phyloP scores from a whole-genome alignment of 768 basidiomycete species.

The Cystofilobasidium capitatum region DNA sequence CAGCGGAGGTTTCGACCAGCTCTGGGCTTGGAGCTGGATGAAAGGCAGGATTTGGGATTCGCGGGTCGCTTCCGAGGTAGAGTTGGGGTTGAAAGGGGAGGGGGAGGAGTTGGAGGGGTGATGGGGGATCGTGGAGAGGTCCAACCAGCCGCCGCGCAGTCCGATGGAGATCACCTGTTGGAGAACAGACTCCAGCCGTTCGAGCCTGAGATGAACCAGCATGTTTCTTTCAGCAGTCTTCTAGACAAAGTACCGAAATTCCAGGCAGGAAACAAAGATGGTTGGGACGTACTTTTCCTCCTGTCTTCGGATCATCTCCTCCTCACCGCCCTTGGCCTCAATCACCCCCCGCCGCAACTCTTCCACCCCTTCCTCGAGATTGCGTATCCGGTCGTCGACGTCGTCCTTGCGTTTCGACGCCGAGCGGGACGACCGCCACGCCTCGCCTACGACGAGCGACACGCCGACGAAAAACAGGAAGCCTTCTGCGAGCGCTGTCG shows the following conservation, averaged over 20 bases:
- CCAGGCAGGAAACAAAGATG: background rate
- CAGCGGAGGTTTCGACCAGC: background rate
- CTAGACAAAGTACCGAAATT: background rate
- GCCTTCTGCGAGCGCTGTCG: conserved; percentile 72
- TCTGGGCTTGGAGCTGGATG: background rate
- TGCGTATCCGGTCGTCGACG: conserved; percentile 52
- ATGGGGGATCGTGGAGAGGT: conserved; percentile 5
- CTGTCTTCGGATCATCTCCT: conserved; percentile 34
- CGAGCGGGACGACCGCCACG: conserved; percentile 62
- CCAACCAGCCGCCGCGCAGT: conserved; percentile 18
- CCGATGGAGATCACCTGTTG: conserved; percentile 21
- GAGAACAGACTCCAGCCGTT: conserved; percentile 15
- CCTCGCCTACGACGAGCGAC: conserved; percentile 61
- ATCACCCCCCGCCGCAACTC: conserved; percentile 41
- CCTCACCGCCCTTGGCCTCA: conserved; percentile 42
- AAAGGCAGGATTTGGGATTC: background rate
- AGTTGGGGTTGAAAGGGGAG: background rate
- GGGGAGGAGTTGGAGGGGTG: background rate
- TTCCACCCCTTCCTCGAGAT: conserved; percentile 3
- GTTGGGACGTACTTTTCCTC: conserved; percentile 38
- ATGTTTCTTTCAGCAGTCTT: too few relatives aligned
- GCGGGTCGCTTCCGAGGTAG: background rate
- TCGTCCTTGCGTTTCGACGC: conserved; percentile 59
- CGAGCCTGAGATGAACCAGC: conserved; percentile 10
- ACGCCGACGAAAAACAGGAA: conserved; percentile 73